Conservation (phyloP, 83 land plant species). For the Picea engelmannii region DNA sequence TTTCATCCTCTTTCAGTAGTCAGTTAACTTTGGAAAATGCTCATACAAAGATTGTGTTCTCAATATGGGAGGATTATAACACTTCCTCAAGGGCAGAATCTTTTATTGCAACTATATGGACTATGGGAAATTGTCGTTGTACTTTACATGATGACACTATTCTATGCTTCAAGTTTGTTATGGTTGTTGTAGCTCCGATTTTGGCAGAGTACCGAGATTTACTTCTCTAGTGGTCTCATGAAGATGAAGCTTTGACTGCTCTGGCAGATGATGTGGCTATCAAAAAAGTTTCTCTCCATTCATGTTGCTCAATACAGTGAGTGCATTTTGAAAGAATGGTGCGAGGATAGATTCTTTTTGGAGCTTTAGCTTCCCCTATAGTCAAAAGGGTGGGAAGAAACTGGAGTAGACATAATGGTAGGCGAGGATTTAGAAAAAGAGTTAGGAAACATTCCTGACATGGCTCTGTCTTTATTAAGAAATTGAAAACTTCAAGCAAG, state of each 20-base stretch:
- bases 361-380: constrained; percentile 46
- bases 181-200: constrained; percentile 51
- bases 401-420: not conserved
- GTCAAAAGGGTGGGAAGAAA: constrained; percentile 14
- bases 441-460: constrained; percentile 11
- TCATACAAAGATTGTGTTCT: not conserved
- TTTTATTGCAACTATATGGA: constrained; percentile 47
- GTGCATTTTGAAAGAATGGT: constrained; percentile 76
- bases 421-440: not conserved
- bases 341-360: constrained; percentile 82
- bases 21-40: not conserved
- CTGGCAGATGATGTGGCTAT: constrained; percentile 77
- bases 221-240: constrained; percentile 75
- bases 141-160: constrained; percentile 54
- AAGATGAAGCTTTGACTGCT: constrained; percentile 87
- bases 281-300: constrained; percentile 62
- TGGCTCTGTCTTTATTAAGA: constrained; percentile 46
- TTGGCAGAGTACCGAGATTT: constrained; percentile 49
- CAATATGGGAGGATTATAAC: constrained; percentile 41
- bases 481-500: constrained; percentile 39
- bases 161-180: constrained; percentile 55
- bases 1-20: constrained; percentile 14
- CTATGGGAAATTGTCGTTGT: constrained; percentile 70
- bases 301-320: constrained; percentile 85
- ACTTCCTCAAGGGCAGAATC: constrained; percentile 59